Conservation (phyloP, 129 eudicot genomes). For the Flaveria ramosissima region DNA sequence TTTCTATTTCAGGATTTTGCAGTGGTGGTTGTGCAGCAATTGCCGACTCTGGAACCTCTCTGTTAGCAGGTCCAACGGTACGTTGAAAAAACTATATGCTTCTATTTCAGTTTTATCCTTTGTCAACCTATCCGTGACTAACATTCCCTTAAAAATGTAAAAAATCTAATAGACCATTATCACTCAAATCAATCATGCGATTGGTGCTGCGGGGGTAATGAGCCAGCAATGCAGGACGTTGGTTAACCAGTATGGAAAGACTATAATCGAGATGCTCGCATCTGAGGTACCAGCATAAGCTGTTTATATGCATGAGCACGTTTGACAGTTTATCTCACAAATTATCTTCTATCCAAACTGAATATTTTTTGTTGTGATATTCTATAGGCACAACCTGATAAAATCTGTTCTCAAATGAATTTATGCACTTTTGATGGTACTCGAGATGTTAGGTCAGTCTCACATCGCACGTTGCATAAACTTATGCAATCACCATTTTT, state of each 20-base stretch:
- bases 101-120: constrained; percentile 5
- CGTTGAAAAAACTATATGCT: constrained; percentile 20
- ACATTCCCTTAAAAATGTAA: constrained; percentile 10
- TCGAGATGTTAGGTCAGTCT: constrained; percentile 67
- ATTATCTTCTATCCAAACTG: neutral
- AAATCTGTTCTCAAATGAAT: constrained; percentile 78
- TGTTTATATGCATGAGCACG: neutral
- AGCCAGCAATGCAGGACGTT: constrained; percentile 95
- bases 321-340: neutral
- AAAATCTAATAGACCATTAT: constrained; percentile 54
- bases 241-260: constrained; percentile 74
- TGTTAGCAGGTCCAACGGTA: constrained; percentile 99
- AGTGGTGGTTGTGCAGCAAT: constrained; percentile 85
- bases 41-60: constrained; percentile 98
- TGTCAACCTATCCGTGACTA: constrained; percentile 1
- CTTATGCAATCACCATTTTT: neutral
- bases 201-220: constrained; percentile 95
- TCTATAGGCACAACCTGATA: constrained; percentile 64
- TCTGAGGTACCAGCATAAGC: constrained; percentile 52
- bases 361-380: constrained; percentile 21
- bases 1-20: constrained; percentile 71
- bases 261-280: constrained; percentile 69
- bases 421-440: constrained; percentile 71
- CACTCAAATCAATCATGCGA: constrained; percentile 85
- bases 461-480: constrained; percentile 8